Percentiles rank a stretch among this genome's conserved stretches.
Evolutionary conservation across 441 rosid species (phyloP).

Genomic region (Euphorbia corollata): DNA sequence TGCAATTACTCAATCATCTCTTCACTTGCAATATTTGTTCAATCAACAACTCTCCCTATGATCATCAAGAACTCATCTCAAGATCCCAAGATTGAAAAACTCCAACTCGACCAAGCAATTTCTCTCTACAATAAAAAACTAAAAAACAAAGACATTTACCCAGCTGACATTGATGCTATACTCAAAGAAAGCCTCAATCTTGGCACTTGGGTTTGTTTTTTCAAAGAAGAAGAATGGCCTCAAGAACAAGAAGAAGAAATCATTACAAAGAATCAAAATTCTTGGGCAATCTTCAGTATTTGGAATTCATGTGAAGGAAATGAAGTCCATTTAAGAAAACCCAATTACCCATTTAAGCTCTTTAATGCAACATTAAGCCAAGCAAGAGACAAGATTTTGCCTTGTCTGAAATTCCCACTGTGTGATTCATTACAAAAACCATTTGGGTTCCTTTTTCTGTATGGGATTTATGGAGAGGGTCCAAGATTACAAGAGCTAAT

Average conservation of each 20-base stretch:
- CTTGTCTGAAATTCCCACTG: constrained; percentile 34
- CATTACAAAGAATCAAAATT: constrained; percentile 24
- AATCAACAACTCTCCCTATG: constrained; percentile 23
- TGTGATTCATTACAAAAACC: constrained; percentile 27
- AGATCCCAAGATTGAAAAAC: constrained; percentile 37
- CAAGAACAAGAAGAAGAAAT: constrained; percentile 17
- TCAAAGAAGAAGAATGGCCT: constrained; percentile 35
- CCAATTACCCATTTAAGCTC: constrained; percentile 23
- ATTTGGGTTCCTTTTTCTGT: constrained; percentile 42
- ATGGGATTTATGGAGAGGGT: constrained; percentile 45
- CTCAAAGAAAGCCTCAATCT: constrained; percentile 40
- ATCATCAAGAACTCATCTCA: constrained; percentile 15
- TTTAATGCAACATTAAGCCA: constrained; percentile 28
- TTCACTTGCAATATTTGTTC: constrained; percentile 41
- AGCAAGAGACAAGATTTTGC: constrained; percentile 34
- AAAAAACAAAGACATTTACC: constrained; percentile 36
- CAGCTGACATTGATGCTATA: constrained; percentile 39
- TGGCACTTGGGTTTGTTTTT: constrained; percentile 55
- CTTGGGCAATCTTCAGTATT: constrained; percentile 46
- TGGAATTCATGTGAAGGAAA: constrained; percentile 50
- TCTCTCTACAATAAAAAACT: constrained; percentile 38
- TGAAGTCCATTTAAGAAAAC: constrained; percentile 29
- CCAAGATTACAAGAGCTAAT: constrained; percentile 39
- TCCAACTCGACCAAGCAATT: constrained; percentile 37
- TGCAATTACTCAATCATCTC: constrained; percentile 35